Evolutionary conservation across 768 basidiomycete genomes (phyloP).

Genomic region (Phlegmacium glaucopus): DNA sequence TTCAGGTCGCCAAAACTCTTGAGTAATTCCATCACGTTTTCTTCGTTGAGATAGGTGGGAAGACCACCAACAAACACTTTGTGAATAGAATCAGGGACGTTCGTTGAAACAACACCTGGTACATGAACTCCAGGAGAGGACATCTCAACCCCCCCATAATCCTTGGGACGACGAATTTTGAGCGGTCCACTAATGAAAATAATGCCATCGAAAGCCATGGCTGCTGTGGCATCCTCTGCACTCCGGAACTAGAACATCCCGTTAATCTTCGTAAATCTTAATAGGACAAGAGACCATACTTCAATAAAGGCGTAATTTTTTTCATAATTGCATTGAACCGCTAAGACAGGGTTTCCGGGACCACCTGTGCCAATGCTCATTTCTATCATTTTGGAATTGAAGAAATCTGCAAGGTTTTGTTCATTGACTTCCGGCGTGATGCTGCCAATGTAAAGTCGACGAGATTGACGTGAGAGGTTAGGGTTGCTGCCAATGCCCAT

Average conservation of each 20-base stretch:
- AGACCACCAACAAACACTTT: conserved; percentile 97
- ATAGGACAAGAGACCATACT: conserved; percentile 41
- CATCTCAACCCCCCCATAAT: conserved; percentile 83
- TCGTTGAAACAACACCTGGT: conserved; percentile 93
- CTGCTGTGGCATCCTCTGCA: conserved; percentile 93
- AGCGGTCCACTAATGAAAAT: conserved; percentile 95
- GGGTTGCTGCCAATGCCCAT: conserved; percentile 87
- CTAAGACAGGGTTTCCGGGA: conserved; percentile 86
- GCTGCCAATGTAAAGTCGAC: conserved; percentile 94
- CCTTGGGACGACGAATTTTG: conserved; percentile 96
- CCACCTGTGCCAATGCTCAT: conserved; percentile 82
- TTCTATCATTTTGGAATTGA: conserved; percentile 95
- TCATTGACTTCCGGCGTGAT: conserved; percentile 95
- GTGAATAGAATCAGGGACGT: conserved; percentile 96
- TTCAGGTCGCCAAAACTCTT: conserved; percentile 97
- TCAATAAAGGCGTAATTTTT: conserved; percentile 99
- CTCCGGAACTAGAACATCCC: conserved; percentile 80
- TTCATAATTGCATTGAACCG: conserved; percentile 96
- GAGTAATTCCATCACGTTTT: conserved; percentile 96
- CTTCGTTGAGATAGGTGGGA: conserved; percentile 94
- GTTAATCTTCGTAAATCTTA: not conserved
- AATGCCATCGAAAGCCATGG: conserved; percentile 97
- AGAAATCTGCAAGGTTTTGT: conserved; percentile 87
- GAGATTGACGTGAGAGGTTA: conserved; percentile 88
- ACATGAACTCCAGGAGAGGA: conserved; percentile 70